Conservation (phyloP, 176 grass and related monocot genomes). For the Alloteropsis semialata region DNA sequence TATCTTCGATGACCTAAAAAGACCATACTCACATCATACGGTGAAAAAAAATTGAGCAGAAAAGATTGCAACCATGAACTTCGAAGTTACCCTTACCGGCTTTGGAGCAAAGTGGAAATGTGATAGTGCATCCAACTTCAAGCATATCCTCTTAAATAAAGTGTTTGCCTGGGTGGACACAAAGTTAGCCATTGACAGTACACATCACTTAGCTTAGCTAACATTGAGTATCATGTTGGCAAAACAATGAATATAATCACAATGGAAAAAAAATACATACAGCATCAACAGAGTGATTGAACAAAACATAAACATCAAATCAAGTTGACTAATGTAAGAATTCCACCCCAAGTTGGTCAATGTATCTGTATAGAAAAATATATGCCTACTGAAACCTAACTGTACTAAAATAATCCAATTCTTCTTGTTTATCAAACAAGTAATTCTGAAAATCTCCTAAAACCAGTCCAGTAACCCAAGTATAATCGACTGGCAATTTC, state of each 20-base stretch:
- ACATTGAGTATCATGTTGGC: not conserved
- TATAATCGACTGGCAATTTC: not conserved
- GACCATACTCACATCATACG: not conserved
- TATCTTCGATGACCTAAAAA: constrained; percentile 87
- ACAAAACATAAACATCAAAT: not conserved
- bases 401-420: not conserved
- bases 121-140: constrained; percentile 83
- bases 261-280: constrained; percentile 1
- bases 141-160: constrained; percentile 82
- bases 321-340: constrained; percentile 10
- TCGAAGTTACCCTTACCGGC: constrained; percentile 49
- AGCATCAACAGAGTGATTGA: not conserved
- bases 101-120: constrained; percentile 99
- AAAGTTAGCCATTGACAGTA: constrained; percentile 6
- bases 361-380: not conserved
- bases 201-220: not conserved
- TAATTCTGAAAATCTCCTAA: not conserved
- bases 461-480: too few species aligned
- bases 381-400: constrained; percentile 7
- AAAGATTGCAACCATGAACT: not conserved
- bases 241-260: not conserved
- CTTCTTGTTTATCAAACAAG: not conserved
- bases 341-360: not conserved
- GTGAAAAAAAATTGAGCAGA: not conserved
- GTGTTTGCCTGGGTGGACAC: constrained; percentile 49